Conservation (phyloP, 768 basidiomycete species). For the Suillus lakei region DNA sequence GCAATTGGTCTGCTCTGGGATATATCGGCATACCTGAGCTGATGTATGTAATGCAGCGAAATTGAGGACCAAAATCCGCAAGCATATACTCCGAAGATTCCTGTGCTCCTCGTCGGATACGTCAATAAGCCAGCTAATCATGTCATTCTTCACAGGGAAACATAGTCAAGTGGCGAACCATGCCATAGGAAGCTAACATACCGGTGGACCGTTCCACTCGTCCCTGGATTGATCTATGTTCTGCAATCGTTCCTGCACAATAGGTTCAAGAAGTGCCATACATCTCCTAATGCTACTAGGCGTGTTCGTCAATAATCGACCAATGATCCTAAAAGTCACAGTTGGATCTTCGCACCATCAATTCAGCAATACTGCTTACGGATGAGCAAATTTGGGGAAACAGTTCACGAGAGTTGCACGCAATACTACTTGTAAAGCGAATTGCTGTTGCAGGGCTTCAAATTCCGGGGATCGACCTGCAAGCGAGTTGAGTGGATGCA, state of each 20-base stretch:
- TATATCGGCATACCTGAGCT: conserved; percentile 26
- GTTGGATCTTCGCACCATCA: conserved; percentile 20
- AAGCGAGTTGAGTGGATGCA: conserved; percentile 12
- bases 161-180: conserved; percentile 9
- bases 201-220: conserved; percentile 38
- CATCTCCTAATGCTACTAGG: conserved; percentile 34
- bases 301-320: conserved; percentile 37
- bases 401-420: conserved; percentile 38
- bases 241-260: conserved; percentile 38
- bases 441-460: conserved; percentile 36
- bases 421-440: conserved; percentile 37
- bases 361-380: conserved; percentile 29
- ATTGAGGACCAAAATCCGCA: conserved; percentile 43
- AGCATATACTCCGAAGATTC: conserved; percentile 32
- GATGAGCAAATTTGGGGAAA: conserved; percentile 39
- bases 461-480: conserved; percentile 44
- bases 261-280: conserved; percentile 33
- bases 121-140: conserved; percentile 47
- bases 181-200: conserved; percentile 20
- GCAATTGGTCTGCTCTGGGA: background rate
- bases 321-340: conserved; percentile 31
- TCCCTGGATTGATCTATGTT: conserved; percentile 30
- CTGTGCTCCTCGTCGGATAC: conserved; percentile 30
- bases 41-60: conserved; percentile 43
- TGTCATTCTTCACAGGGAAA: conserved; percentile 35